Evolutionary conservation across 371 early-diverging fungal species (phyloP).

Genomic region (Choanephora cucurbitarum): DNA sequence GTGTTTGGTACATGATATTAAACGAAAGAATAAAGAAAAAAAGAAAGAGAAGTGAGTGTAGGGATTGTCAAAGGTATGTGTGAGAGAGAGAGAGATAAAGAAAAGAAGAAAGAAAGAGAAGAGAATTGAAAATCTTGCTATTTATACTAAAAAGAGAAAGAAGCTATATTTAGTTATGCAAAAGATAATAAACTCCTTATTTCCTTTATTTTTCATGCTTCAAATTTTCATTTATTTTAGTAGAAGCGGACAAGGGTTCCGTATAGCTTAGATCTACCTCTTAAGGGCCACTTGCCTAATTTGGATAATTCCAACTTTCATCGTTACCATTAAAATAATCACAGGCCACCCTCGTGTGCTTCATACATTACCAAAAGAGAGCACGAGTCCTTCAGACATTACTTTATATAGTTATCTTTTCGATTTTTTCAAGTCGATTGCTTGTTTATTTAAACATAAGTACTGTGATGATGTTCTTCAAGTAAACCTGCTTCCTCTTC

Average conservation of each 20-base stretch:
- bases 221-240: slow-evolving; percentile 1
- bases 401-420: neutral
- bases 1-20: slow-evolving; percentile 1
- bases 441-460: neutral
- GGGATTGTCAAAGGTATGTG: too few relatives aligned
- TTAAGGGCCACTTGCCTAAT: neutral
- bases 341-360: slow-evolving; percentile 17
- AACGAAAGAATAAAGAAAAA: neutral
- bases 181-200: slow-evolving; percentile 1
- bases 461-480: slow-evolving; percentile 3
- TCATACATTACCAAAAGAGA: slow-evolving; percentile 8
- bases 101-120: neutral
- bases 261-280: neutral
- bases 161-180: neutral
- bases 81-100: too few relatives aligned
- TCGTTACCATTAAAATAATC: slow-evolving; percentile 6
- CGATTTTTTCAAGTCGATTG: neutral
- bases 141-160: slow-evolving; percentile 2
- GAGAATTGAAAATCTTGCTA: slow-evolving; percentile 1
- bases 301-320: neutral
- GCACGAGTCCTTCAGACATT: slow-evolving; percentile 5
- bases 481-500: slow-evolving; percentile 9
- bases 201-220: slow-evolving; percentile 16
- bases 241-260: slow-evolving; percentile 10
- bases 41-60: too few relatives aligned